Evolutionary conservation across 139 green algal species (phyloP).

Genomic region (Picochlorum sp.): DNA sequence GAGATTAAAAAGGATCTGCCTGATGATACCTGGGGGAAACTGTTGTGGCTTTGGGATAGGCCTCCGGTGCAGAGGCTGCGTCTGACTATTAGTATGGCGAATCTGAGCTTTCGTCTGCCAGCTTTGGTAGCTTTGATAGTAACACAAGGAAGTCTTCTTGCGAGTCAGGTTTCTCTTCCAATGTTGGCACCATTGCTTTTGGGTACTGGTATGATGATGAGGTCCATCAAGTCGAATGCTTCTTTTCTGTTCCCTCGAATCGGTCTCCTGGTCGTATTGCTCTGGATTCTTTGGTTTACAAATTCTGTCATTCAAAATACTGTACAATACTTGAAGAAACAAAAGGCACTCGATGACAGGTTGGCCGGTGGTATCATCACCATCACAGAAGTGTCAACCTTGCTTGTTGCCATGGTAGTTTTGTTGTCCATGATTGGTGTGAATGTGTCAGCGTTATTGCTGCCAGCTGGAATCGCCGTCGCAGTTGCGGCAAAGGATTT

Average conservation of each 20-base stretch:
- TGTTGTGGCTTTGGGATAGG: slow-evolving; percentile 57
- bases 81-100: slow-evolving; percentile 58
- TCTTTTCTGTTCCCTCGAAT: slow-evolving; percentile 57
- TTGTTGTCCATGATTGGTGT: slow-evolving; percentile 58
- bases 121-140: slow-evolving; percentile 46
- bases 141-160: slow-evolving; percentile 43
- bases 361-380: slow-evolving; percentile 50
- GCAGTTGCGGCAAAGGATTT: slow-evolving; percentile 60
- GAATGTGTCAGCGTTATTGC: slow-evolving; percentile 54
- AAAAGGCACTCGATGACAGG: slow-evolving; percentile 53
- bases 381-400: slow-evolving; percentile 34
- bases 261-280: slow-evolving; percentile 54
- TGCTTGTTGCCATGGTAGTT: slow-evolving; percentile 46
- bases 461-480: slow-evolving; percentile 52
- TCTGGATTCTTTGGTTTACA: slow-evolving; percentile 70
- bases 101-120: slow-evolving; percentile 50
- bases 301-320: slow-evolving; percentile 61
- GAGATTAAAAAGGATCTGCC: slow-evolving; percentile 17
- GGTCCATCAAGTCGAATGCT: slow-evolving; percentile 62
- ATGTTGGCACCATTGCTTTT: slow-evolving; percentile 74
- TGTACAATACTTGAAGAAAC: slow-evolving; percentile 43
- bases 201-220: slow-evolving; percentile 68
- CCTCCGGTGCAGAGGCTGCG: slow-evolving; percentile 49
- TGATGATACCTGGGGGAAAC: slow-evolving; percentile 44
- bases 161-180: slow-evolving; percentile 58